phyloP scores from a whole-genome alignment of 306 rosid genomes.

The Pyrus communis region DNA sequence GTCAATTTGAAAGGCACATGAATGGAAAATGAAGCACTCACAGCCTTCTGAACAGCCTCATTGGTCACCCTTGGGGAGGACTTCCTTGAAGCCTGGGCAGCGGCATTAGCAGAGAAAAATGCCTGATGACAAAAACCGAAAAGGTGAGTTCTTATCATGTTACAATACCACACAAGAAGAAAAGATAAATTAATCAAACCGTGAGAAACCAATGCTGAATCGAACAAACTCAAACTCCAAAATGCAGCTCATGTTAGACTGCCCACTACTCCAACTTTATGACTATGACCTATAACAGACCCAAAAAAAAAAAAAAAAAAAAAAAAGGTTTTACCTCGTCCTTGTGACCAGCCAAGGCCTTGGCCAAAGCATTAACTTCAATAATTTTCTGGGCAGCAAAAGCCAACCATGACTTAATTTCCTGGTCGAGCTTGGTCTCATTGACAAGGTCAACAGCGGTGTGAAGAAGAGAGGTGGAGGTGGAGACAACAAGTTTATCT shows the following conservation, averaged over 20 bases:
- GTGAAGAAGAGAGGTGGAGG: conserved; percentile 86
- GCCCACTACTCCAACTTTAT: not conserved
- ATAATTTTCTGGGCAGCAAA: conserved; percentile 88
- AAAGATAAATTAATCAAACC: not conserved
- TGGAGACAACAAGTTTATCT: conserved; percentile 82
- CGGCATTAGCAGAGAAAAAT: conserved; percentile 61
- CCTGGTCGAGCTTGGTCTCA: conserved; percentile 79
- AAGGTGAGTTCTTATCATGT: not conserved
- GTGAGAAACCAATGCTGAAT: not conserved
- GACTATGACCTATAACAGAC: not conserved
- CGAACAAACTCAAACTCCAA: not conserved
- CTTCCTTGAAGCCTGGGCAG: conserved; percentile 68
- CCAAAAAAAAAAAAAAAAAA: not conserved
- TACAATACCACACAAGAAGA: not conserved
- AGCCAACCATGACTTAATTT: conserved; percentile 88
- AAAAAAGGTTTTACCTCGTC: conserved; percentile 44
- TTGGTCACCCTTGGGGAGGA: conserved; percentile 82
- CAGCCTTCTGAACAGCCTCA: conserved; percentile 86
- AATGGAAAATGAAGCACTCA: conserved; percentile 34
- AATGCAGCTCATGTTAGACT: not conserved
- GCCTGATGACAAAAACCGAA: conserved; percentile 43
- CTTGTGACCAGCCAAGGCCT: conserved; percentile 67
- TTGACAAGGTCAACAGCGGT: conserved; percentile 89
- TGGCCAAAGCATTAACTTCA: conserved; percentile 87
- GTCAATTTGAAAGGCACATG: conserved; percentile 5